Conservation (phyloP, 768 basidiomycete genomes). For the Mycena indigotica region DNA sequence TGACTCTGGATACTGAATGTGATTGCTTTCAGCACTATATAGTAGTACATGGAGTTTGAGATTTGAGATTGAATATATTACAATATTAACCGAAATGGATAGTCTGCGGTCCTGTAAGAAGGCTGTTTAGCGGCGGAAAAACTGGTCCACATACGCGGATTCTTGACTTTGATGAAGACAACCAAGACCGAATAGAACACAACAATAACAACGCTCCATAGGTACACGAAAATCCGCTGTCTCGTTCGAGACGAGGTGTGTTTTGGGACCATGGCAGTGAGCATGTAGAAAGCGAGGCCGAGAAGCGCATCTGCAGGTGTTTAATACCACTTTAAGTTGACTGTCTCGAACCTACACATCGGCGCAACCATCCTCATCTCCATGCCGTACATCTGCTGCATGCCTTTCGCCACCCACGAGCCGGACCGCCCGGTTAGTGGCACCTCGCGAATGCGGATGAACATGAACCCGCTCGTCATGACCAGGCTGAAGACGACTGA, state of each 20-base stretch:
- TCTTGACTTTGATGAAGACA: neutral
- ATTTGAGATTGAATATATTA: neutral
- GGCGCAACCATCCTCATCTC: neutral
- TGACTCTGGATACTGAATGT: too few species aligned
- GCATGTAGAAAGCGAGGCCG: slow-evolving; percentile 2
- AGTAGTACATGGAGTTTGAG: too few species aligned
- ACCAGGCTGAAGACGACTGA: neutral
- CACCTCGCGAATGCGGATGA: neutral
- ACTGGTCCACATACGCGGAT: neutral
- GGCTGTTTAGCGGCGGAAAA: neutral
- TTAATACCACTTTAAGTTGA: neutral
- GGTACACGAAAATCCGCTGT: neutral
- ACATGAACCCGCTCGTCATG: neutral
- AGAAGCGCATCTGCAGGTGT: neutral
- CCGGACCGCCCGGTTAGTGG: neutral
- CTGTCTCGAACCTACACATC: neutral
- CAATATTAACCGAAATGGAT: neutral
- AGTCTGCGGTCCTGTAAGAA: neutral
- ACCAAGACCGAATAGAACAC: neutral
- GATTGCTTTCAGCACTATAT: too few species aligned
- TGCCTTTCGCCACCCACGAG: neutral
- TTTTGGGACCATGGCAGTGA: neutral
- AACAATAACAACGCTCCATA: neutral
- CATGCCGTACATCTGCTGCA: neutral
- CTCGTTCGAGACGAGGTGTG: neutral